Conservation (phyloP, 2,329 filamentous ascomycete species). For the Pezicula rhizophila region DNA sequence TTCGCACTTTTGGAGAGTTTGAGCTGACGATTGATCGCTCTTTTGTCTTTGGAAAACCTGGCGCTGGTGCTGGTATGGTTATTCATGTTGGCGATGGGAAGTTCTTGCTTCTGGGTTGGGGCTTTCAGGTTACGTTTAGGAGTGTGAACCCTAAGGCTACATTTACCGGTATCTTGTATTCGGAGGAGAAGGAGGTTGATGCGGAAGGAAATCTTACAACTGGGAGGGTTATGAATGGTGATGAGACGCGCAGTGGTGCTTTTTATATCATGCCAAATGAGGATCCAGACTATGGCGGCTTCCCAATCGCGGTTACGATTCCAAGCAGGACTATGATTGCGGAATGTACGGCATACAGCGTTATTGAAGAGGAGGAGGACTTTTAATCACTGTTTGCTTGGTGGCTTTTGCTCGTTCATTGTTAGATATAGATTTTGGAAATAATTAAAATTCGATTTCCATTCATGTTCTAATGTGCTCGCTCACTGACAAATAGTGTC, state of each 20-base stretch:
- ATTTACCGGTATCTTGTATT: slow-evolving; percentile 32
- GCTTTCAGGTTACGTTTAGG: slow-evolving; percentile 32
- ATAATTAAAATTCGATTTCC: background rate
- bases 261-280: slow-evolving; percentile 18
- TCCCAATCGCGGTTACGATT: slow-evolving; percentile 49
- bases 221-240: slow-evolving; percentile 31
- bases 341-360: slow-evolving; percentile 33
- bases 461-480: background rate
- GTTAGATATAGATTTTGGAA: background rate
- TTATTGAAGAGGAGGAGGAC: slow-evolving; percentile 10
- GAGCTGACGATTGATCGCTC: slow-evolving; percentile 32
- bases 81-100: slow-evolving; percentile 29
- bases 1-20: slow-evolving; percentile 21
- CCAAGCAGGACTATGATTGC: slow-evolving; percentile 44
- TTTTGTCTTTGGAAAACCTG: slow-evolving; percentile 35
- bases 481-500: background rate
- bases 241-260: slow-evolving; percentile 31
- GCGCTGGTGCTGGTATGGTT: slow-evolving; percentile 32
- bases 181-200: slow-evolving; percentile 27
- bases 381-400: background rate
- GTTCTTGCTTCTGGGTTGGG: slow-evolving; percentile 32
- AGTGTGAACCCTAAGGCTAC: slow-evolving; percentile 27
- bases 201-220: slow-evolving; percentile 26
- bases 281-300: slow-evolving; percentile 45
- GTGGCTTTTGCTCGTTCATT: background rate